Conservation (phyloP, 106 monocot genomes). For the Amphibolis antarctica region DNA sequence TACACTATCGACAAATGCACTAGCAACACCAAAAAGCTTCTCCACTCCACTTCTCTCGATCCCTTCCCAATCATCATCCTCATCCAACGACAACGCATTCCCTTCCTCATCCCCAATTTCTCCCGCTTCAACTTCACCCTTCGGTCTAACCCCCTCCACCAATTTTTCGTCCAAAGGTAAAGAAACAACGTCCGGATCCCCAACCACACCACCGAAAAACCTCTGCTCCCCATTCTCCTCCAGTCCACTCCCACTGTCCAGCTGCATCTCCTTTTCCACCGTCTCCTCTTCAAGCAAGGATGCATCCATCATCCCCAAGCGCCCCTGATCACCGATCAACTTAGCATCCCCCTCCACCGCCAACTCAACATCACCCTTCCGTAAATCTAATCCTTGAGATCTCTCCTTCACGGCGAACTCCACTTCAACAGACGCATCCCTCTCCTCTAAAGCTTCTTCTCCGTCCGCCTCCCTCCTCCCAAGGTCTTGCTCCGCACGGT, state of each 20-base stretch:
- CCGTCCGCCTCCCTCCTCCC: not conserved
- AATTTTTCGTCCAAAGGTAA: not conserved
- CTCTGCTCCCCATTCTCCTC: not conserved
- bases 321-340: too few species aligned
- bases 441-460: conserved; percentile 6
- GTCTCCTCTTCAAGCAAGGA: not conserved
- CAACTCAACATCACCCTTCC: not conserved
- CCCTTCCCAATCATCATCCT: conserved; percentile 72
- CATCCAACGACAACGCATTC: conserved; percentile 11
- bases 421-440: not conserved
- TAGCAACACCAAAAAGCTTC: conserved; percentile 37
- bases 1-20: conserved; percentile 20
- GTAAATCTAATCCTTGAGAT: not conserved
- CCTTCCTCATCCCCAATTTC: not conserved
- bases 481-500: too few species aligned
- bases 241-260: too few species aligned
- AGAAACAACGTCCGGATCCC: not conserved
- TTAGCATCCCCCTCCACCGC: not conserved
- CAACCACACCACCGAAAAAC: not conserved
- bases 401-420: not conserved
- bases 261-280: too few species aligned
- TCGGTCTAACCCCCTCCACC: not conserved
- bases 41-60: conserved; percentile 57
- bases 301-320: not conserved
- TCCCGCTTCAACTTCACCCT: not conserved